Evolutionary conservation across 2,329 filamentous ascomycete genomes (phyloP).

Genomic region (Clarireedia paspali): DNA sequence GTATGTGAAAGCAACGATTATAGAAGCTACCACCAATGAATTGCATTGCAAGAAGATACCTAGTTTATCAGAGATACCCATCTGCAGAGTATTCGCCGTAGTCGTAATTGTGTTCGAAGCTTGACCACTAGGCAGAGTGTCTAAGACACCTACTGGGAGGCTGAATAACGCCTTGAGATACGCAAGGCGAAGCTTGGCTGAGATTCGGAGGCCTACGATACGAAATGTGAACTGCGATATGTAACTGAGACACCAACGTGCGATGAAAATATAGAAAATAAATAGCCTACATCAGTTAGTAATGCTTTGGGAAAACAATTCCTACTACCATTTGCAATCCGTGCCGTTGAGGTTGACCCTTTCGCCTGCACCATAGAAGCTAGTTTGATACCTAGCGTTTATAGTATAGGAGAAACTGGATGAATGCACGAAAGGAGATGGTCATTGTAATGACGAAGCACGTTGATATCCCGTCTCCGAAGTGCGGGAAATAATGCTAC

Average conservation of each 20-base stretch:
- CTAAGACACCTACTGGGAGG: constrained; percentile 60
- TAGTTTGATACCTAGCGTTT: neutral
- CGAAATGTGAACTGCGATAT: constrained; percentile 53
- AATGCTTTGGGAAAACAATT: neutral
- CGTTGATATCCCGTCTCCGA: too few species aligned
- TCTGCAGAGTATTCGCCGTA: constrained; percentile 54
- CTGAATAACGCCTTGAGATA: constrained; percentile 57
- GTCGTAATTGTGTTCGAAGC: constrained; percentile 47
- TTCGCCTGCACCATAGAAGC: too few species aligned
- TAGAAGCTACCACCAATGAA: constrained; percentile 43
- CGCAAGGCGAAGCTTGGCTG: constrained; percentile 52
- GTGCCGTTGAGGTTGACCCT: too few species aligned
- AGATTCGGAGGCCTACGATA: constrained; percentile 54
- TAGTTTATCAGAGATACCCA: constrained; percentile 58
- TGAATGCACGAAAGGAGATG: neutral
- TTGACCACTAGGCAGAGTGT: constrained; percentile 48
- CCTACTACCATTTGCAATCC: too few species aligned
- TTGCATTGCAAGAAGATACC: constrained; percentile 50
- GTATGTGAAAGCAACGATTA: constrained; percentile 48
- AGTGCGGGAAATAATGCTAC: too few species aligned
- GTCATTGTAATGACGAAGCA: neutral
- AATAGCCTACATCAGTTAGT: constrained; percentile 42
- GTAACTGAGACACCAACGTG: constrained; percentile 55
- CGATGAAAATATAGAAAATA: constrained; percentile 64
- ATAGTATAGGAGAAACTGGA: neutral